Conservation (phyloP, 306 rosid genomes). For the Vigna mungo region DNA sequence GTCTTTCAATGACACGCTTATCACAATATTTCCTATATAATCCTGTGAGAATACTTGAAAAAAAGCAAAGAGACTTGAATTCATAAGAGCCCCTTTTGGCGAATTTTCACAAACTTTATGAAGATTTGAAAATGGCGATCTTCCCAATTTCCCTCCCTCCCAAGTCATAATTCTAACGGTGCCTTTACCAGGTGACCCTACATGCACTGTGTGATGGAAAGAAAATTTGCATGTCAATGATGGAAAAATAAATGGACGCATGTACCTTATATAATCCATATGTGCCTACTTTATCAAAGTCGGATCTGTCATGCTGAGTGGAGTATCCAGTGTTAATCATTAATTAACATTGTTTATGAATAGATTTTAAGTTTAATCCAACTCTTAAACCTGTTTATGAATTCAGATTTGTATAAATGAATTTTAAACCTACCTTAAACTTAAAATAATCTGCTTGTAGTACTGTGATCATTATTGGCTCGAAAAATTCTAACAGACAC, state of each 20-base stretch:
- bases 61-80: too few species aligned
- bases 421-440: too few species aligned
- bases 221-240: conserved; percentile 59
- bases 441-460: too few species aligned
- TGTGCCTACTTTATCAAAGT: conserved; percentile 53
- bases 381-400: too few species aligned
- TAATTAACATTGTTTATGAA: background rate
- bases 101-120: conserved; percentile 10
- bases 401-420: too few species aligned
- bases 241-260: conserved; percentile 48
- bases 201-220: conserved; percentile 44
- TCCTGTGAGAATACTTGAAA: too few species aligned
- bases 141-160: conserved; percentile 53
- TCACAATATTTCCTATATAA: too few species aligned
- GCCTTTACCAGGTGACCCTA: conserved; percentile 48
- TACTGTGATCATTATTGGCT: too few species aligned
- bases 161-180: conserved; percentile 29
- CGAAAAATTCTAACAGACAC: too few species aligned
- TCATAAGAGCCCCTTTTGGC: background rate
- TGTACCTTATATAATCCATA: conserved; percentile 45
- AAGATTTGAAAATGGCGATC: conserved; percentile 50
- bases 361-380: too few species aligned
- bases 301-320: conserved; percentile 34
- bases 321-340: conserved; percentile 41
- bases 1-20: too few species aligned